Evolutionary conservation across 768 basidiomycete species (phyloP).

Genomic region (Podaxis sp.): DNA sequence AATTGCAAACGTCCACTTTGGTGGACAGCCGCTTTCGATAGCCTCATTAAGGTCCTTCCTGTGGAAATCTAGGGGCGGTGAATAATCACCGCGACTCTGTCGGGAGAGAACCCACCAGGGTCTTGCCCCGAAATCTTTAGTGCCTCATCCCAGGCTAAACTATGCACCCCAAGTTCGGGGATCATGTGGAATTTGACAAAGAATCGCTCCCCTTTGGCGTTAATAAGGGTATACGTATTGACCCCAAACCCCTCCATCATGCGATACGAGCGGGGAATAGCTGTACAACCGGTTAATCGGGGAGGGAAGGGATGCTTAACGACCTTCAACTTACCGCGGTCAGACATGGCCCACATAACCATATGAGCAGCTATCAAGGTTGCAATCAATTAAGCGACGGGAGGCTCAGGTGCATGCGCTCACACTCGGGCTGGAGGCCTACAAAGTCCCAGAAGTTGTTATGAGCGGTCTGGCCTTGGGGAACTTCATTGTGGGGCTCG

Average conservation of each 20-base stretch:
- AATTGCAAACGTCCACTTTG: conserved; percentile 81
- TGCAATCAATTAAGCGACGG: conserved; percentile 3
- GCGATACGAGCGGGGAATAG: conserved; percentile 79
- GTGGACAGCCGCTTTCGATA: conserved; percentile 65
- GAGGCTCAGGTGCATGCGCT: conserved; percentile 3
- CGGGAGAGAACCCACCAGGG: conserved; percentile 47
- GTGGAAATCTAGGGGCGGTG: conserved; percentile 63
- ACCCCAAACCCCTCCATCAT: conserved; percentile 93
- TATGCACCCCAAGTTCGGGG: conserved; percentile 81
- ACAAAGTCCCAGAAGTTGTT: conserved; percentile 91
- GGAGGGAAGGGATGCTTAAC: not conserved
- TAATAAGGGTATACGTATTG: conserved; percentile 80
- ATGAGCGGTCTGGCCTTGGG: conserved; percentile 67
- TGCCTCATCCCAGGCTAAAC: conserved; percentile 87
- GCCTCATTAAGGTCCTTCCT: conserved; percentile 86
- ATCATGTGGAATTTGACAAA: conserved; percentile 92
- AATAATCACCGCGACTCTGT: not conserved
- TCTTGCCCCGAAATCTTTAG: conserved; percentile 83
- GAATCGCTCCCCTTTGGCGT: conserved; percentile 59
- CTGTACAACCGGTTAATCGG: conserved; percentile 23
- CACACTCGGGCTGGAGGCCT: conserved; percentile 66
- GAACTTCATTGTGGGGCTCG: conserved; percentile 82
- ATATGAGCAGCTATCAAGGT: conserved; percentile 43
- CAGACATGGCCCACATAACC: conserved; percentile 85
- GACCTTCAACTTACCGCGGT: conserved; percentile 44